A percentile compares a stretch with the other conserved stretches of the same genome.
phyloP scores from a whole-genome alignment of 2,329 filamentous ascomycete species.

The Emmonsiellopsis sp. region DNA sequence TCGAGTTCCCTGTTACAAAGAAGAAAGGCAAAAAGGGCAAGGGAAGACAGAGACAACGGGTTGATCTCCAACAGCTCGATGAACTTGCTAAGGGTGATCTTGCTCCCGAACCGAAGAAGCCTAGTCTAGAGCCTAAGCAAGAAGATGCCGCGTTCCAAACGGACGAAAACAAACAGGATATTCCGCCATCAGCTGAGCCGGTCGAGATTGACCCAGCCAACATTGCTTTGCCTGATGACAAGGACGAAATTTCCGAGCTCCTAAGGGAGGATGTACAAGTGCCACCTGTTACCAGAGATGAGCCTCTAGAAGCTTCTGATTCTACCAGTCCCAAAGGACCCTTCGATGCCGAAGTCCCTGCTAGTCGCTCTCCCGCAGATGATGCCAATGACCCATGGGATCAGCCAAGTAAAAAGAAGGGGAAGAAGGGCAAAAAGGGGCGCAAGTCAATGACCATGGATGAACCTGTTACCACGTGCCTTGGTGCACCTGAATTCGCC shows the following conservation, averaged over 20 bases:
- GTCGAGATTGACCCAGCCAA: background rate
- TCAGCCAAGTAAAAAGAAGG: constrained; percentile 14
- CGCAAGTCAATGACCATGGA: background rate
- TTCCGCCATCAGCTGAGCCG: background rate
- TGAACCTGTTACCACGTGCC: background rate
- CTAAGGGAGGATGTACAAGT: background rate
- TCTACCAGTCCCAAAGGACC: background rate
- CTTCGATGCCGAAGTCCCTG: background rate
- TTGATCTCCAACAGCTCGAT: background rate
- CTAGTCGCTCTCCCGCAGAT: constrained; percentile 7
- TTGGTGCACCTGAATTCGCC: background rate
- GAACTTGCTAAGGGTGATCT: background rate
- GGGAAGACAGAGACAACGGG: background rate
- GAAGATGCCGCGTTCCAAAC: constrained; percentile 1
- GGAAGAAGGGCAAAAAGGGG: constrained; percentile 17
- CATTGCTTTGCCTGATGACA: background rate
- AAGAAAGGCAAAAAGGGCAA: constrained; percentile 5
- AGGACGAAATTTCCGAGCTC: constrained; percentile 1
- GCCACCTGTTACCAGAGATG: background rate
- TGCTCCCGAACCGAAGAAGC: constrained; percentile 8
- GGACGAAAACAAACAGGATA: background rate
- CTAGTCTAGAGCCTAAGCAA: constrained; percentile 10
- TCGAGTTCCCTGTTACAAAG: background rate
- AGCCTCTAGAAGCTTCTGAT: background rate
- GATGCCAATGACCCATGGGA: constrained; percentile 5